Evolutionary conservation across 352 stramenopile species (phyloP), one percentile per base, ranked within the genome.

Genomic region (Achlya hypogyna): DNA sequence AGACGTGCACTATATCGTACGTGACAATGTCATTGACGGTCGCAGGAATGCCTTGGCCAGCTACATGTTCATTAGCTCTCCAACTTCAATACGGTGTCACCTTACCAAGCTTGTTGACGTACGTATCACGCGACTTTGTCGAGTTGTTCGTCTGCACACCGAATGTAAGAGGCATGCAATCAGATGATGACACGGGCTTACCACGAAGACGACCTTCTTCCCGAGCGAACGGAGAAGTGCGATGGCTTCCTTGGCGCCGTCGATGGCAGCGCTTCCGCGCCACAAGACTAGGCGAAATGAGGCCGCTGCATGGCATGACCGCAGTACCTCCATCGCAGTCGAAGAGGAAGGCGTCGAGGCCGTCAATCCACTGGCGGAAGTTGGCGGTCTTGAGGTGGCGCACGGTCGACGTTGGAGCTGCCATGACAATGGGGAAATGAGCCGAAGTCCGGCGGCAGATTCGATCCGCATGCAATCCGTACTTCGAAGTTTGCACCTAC

Each of bases 141-240:
- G 84, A 88, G 74, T 93, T 93, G 74, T 93, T 91, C 40, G 84
- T 93, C 84, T 93, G 62, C 25, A 65, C 2, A 27, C 10, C 22
- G 23, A 2, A n/a, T 22, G n/a, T 62, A 35, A 34, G 20, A 42
- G 5, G 18, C 23, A 43, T 63, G 12, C 23, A 43, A 62, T 16
- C 1, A 22, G 31, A 20, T 6, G 8, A 20, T 8, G 18, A n/a
- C 23, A 14, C 18, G 43, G 1, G 71, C 74, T 34, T 42, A 91
- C 82, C 76, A 93, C 84, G 73, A 93, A 93, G 49, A 93, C 74
- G 32, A 93, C 82, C 53, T 80, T 79, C 76, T 93, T 93, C 74
- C 79, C 77, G 28, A 90, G 81, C 60, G 74, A 83, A 40, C 78
- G 84, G 67, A 93, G 71, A 4, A 89, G 76, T 43, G 32, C 72